phyloP scores from a whole-genome alignment of 345 rosid genomes.

The Aurinia saxatilis region DNA sequence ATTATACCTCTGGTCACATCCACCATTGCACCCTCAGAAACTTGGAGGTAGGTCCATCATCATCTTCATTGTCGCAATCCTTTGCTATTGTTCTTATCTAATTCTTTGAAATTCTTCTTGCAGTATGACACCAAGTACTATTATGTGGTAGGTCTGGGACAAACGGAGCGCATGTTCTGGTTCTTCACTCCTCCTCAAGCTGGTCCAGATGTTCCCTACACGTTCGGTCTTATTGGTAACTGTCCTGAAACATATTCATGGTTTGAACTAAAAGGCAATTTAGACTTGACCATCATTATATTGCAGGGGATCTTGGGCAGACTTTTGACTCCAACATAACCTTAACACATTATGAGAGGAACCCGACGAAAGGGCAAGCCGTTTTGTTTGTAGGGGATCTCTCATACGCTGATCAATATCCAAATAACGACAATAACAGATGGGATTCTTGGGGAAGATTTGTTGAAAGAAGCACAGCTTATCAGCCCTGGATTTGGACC shows the following conservation, averaged over 20 bases:
- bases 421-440: slow-evolving; percentile 57
- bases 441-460: slow-evolving; percentile 98
- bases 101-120: neutral
- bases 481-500: slow-evolving; percentile 98
- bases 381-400: slow-evolving; percentile 80
- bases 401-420: slow-evolving; percentile 77
- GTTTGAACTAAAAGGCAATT: neutral
- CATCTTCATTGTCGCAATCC: neutral
- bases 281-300: slow-evolving; percentile 2
- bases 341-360: slow-evolving; percentile 67
- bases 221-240: slow-evolving; percentile 49
- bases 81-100: slow-evolving; percentile 4
- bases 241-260: neutral
- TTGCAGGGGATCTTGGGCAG: slow-evolving; percentile 94
- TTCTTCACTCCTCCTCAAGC: slow-evolving; percentile 53
- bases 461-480: slow-evolving; percentile 73
- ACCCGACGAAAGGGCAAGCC: slow-evolving; percentile 56
- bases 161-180: slow-evolving; percentile 44
- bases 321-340: slow-evolving; percentile 78
- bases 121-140: slow-evolving; percentile 54
- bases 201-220: slow-evolving; percentile 60
- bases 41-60: slow-evolving; percentile 64
- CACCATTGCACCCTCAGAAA: slow-evolving; percentile 70
- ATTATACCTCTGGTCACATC: slow-evolving; percentile 78
- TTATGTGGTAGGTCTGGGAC: slow-evolving; percentile 47